Conservation (phyloP, 163 green algal species). For the Coccomyxa subellipsoidea region DNA sequence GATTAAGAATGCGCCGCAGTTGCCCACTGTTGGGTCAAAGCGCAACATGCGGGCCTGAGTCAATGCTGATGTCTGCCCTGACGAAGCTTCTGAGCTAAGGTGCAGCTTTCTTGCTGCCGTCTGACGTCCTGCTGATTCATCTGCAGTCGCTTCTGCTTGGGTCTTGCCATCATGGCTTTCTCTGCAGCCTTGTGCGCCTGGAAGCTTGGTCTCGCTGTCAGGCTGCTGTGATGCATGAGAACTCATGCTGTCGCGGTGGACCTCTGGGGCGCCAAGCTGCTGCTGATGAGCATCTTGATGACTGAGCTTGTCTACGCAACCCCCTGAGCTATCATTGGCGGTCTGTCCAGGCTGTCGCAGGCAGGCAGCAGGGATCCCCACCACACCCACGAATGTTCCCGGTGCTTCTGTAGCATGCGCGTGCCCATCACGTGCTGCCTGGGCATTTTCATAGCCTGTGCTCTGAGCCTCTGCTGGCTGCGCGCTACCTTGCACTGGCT, state of each 20-base stretch:
- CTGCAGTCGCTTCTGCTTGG: too few species aligned
- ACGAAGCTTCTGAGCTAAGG: neutral
- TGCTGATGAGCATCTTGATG: too few species aligned
- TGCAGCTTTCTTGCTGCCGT: neutral
- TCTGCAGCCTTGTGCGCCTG: too few species aligned
- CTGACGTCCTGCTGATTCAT: neutral
- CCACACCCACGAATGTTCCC: neutral
- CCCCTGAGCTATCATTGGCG: too few species aligned
- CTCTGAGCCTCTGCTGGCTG: neutral
- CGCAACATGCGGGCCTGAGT: neutral
- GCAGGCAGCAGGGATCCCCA: too few species aligned
- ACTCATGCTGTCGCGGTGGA: too few species aligned
- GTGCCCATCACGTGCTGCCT: neutral
- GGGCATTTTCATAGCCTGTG: neutral
- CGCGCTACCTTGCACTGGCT: neutral
- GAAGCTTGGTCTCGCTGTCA: too few species aligned
- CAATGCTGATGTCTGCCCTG: neutral
- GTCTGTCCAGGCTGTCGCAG: too few species aligned
- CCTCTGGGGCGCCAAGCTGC: too few species aligned
- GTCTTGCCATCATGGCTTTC: too few species aligned
- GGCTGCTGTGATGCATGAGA: too few species aligned
- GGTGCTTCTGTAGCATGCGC: neutral
- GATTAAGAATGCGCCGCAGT: neutral
- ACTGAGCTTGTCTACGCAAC: too few species aligned
- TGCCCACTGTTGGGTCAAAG: neutral